phyloP scores from a whole-genome alignment of 2,329 filamentous ascomycete genomes.

The Botrytis aclada region DNA sequence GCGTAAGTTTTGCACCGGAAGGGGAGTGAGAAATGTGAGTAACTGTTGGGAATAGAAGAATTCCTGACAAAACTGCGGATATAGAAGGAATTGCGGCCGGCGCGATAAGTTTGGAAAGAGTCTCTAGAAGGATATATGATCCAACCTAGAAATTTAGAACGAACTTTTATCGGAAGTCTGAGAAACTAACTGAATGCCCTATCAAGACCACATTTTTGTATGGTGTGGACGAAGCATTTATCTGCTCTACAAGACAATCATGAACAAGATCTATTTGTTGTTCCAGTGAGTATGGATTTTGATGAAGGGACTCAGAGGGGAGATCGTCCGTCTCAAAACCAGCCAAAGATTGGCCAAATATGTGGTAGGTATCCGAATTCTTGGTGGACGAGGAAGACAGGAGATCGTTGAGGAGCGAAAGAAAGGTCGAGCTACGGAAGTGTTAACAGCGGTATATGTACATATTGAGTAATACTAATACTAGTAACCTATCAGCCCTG shows the following conservation, averaged over 20 bases:
- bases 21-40: constrained; percentile 65
- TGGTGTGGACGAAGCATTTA: constrained; percentile 35
- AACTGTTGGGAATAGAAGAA: constrained; percentile 72
- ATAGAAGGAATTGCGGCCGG: constrained; percentile 32
- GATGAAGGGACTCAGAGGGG: constrained; percentile 37
- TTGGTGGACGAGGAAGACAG: constrained; percentile 45
- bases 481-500: constrained; percentile 74
- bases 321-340: constrained; percentile 53
- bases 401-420: constrained; percentile 53
- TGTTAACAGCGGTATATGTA: neutral
- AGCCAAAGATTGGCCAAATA: constrained; percentile 56
- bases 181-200: constrained; percentile 72
- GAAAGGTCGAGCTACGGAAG: constrained; percentile 49
- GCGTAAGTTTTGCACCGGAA: constrained; percentile 52
- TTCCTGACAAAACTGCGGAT: constrained; percentile 39
- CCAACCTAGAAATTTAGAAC: constrained; percentile 50
- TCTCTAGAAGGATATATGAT: constrained; percentile 66
- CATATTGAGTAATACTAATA: constrained; percentile 24
- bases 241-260: constrained; percentile 23
- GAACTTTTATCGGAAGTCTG: constrained; percentile 64
- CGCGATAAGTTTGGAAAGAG: constrained; percentile 47
- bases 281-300: constrained; percentile 46
- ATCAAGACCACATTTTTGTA: constrained; percentile 63
- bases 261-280: constrained; percentile 46
- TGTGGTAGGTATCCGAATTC: constrained; percentile 39